Conservation (phyloP, 352 stramenopile genomes). For the Plasmopara muralis region DNA sequence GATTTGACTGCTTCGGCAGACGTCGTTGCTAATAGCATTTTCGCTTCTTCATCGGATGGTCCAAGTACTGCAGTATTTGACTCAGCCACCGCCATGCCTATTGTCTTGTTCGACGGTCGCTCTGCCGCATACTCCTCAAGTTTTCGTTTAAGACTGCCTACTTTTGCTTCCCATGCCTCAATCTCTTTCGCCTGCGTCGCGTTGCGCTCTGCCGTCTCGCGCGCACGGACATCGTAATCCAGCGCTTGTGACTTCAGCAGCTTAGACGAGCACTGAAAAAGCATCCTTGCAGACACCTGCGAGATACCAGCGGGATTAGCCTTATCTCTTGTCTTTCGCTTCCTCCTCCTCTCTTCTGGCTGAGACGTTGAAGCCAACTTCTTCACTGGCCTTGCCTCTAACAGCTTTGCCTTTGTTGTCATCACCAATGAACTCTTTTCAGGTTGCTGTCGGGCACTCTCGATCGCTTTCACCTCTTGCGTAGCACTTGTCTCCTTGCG, state of each 20-base stretch:
- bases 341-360: constrained; percentile 14
- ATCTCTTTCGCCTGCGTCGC: constrained; percentile 23
- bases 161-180: constrained; percentile 33
- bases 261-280: constrained; percentile 40
- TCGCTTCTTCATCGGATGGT: constrained; percentile 2
- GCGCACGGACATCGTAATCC: constrained; percentile 38
- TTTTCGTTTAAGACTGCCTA: constrained; percentile 24
- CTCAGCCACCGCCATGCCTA: constrained; percentile 6
- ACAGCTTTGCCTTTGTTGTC: constrained; percentile 7
- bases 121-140: constrained; percentile 26
- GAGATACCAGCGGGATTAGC: constrained; percentile 10
- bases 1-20: constrained; percentile 8
- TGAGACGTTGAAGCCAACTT: constrained; percentile 13
- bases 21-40: background rate
- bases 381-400: constrained; percentile 4
- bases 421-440: background rate
- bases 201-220: constrained; percentile 40
- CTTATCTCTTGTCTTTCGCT: constrained; percentile 9
- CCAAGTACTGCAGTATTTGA: background rate
- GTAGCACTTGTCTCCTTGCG: background rate
- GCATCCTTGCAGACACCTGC: constrained; percentile 24
- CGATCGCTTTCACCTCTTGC: background rate
- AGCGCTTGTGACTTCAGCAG: constrained; percentile 31
- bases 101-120: background rate
- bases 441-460: background rate